Base-by-base conservation (phyloP, 2,329 filamentous ascomycete genomes). In the Trichoderma polysporum region DNA sequence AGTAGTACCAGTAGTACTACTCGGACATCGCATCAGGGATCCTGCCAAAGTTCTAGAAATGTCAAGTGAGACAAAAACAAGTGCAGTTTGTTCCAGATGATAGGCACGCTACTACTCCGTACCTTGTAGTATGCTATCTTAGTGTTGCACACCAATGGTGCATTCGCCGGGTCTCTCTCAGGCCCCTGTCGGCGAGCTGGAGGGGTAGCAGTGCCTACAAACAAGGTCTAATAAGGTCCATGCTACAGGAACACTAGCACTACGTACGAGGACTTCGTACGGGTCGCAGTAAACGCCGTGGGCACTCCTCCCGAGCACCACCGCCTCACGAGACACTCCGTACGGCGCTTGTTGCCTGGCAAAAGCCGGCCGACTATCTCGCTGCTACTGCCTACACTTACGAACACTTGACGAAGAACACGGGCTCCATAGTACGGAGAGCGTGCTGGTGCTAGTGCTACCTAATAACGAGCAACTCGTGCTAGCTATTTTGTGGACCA, bases 191-290 rank as follows among this genome's bases (percentile, higher is more conserved):
- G 22, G 12, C 57, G 57, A 60, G 57, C 57, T 60, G 57, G 57
- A 60, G 57, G 57, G 57, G 57, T 27, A 60, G 57, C 29, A 45
- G 41, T 45, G n/a, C n/a, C n/a, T n/a, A n/a, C n/a, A n/a, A n/a
- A n/a, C n/a, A n/a, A n/a, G n/a, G n/a, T n/a, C n/a, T n/a, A n/a
- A n/a, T n/a, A n/a, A n/a, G n/a, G n/a, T n/a, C n/a, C n/a, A n/a
- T n/a, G n/a, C n/a, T n/a, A n/a, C n/a, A n/a, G n/a, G n/a, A n/a
- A n/a, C n/a, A n/a, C n/a, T n/a, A n/a, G n/a, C n/a, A n/a, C n/a
- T n/a, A n/a, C n/a, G n/a, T n/a, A n/a, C n/a, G n/a, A n/a, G n/a
- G n/a, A n/a, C n/a, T n/a, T n/a, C n/a, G n/a, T n/a, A n/a, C n/a
- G n/a, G n/a, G n/a, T n/a, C n/a, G n/a, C n/a, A n/a, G n/a, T n/a